Conservation (phyloP, 345 rosid species). For the Geranium brycei region DNA sequence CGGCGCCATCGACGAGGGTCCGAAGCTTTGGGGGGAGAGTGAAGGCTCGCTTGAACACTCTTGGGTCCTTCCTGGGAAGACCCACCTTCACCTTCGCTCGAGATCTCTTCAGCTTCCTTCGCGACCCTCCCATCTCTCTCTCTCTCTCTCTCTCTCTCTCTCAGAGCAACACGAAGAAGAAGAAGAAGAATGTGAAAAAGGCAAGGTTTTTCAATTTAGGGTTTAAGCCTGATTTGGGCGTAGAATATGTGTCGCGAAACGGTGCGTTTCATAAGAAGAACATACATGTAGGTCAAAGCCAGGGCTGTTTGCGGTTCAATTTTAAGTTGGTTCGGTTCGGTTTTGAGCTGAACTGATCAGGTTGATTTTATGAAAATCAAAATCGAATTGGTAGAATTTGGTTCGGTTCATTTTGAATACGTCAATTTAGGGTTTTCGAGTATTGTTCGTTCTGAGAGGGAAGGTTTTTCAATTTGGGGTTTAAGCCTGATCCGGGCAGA, state of each 20-base stretch:
- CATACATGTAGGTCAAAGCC: no score
- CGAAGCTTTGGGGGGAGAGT: conserved; percentile 84
- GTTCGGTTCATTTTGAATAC: no score
- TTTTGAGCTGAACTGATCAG: no score
- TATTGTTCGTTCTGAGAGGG: no score
- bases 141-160: conserved; percentile 13
- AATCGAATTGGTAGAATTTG: no score
- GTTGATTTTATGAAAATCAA: no score
- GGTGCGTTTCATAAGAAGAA: not conserved
- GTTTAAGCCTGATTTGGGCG: not conserved
- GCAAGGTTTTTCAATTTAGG: not conserved
- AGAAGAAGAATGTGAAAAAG: no score
- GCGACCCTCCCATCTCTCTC: conserved; percentile 68
- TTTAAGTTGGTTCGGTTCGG: no score
- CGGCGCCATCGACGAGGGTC: conserved; percentile 27
- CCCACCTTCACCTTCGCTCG: conserved; percentile 67
- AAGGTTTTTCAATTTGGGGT: no score
- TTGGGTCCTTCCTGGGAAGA: conserved; percentile 74
- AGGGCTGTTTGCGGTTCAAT: no score
- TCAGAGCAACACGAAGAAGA: not conserved
- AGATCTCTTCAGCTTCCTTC: conserved; percentile 75
- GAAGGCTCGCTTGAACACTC: conserved; percentile 66
- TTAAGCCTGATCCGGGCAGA: no score
- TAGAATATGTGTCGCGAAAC: not conserved
- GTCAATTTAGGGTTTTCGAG: no score